phyloP scores from a whole-genome alignment of 331 rosid genomes.

The Spiraea crenata region DNA sequence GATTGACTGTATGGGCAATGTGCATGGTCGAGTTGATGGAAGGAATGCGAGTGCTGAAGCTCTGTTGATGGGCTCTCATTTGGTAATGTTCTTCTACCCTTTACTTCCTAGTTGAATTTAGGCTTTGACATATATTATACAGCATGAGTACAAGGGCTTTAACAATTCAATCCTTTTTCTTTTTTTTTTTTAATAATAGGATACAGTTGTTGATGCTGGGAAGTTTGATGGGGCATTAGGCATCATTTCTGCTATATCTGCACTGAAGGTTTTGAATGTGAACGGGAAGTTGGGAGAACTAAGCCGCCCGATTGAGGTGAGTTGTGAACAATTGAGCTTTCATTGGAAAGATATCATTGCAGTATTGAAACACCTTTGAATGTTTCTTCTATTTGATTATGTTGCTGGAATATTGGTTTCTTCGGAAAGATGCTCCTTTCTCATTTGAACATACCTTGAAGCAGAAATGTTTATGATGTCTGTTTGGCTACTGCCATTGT shows the following conservation, averaged over 20 bases:
- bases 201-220: slow-evolving; percentile 94
- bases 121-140: too few relatives aligned
- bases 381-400: neutral
- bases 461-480: neutral
- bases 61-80: slow-evolving; percentile 79
- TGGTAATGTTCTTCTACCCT: slow-evolving; percentile 47
- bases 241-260: slow-evolving; percentile 74
- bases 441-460: neutral
- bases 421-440: neutral
- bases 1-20: slow-evolving; percentile 88
- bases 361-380: neutral
- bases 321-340: slow-evolving; percentile 17
- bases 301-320: slow-evolving; percentile 83
- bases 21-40: slow-evolving; percentile 81
- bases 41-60: slow-evolving; percentile 67
- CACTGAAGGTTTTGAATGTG: slow-evolving; percentile 65
- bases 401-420: neutral
- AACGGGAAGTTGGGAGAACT: slow-evolving; percentile 55
- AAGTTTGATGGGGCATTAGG: slow-evolving; percentile 88
- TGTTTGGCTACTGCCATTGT: neutral
- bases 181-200: slow-evolving; percentile 39
- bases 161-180: slow-evolving; percentile 17
- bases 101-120: neutral
- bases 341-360: neutral
- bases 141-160: neutral